Percentiles rank a stretch among this genome's conserved stretches.
phyloP scores from a whole-genome alignment of 345 rosid genomes.

The Citrus sinensis region DVS_A1.0 CM039164.1:23840501-23841000 shows the following conservation, averaged over 20 bases:
- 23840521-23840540: background rate
- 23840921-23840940: constrained; percentile 87
- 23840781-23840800: constrained; percentile 61
- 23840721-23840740: constrained; percentile 46
- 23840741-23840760: constrained; percentile 72
- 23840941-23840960: constrained; percentile 98
- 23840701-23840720: constrained; percentile 32
- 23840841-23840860: constrained; percentile 68
- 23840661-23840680: background rate
- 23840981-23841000: constrained; percentile 67
- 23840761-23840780: constrained; percentile 56
- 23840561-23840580: background rate
- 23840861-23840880: constrained; percentile 53
- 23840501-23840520: background rate
- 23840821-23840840: constrained; percentile 79
- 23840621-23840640: background rate
- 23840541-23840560: background rate
- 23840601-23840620: constrained; percentile 18
- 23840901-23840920: constrained; percentile 70
- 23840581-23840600: constrained; percentile 11
- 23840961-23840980: constrained; percentile 84
- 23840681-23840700: background rate
- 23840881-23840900: constrained; percentile 60
- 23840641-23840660: background rate
- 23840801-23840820: constrained; percentile 80